Base-by-base conservation (phyloP, 768 basidiomycete species). In the Suillus variegatus region DNA sequence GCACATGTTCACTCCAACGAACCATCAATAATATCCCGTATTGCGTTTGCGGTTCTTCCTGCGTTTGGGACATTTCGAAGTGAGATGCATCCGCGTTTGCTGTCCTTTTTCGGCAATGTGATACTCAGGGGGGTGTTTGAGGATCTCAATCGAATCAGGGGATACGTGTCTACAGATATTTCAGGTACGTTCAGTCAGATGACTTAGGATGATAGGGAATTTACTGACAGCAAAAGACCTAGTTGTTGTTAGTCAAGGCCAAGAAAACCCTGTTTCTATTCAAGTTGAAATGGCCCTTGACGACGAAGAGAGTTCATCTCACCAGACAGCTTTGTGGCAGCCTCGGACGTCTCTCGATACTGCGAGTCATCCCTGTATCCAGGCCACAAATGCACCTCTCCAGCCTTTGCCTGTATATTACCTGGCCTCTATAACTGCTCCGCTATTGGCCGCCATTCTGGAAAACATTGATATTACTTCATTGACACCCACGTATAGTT, bases 41-140 rank as follows among this genome's bases (percentile, higher is more conserved):
- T 94, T 61, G 88, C 85, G 1, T 84, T 88, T 62, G 87, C 88
- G 18, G 76, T 93, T 62, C 83, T 94, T n/a, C 91, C 90, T 7
- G 89, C 90, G 0, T 89, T 95, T 68, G 79, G 82, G 40, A 87
- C 89, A 32, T 94, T 94, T 77, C 81, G 76, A 6, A 72, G 76
- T 20, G 85, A 83, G 66, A 90, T 93, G 87, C 81, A 86, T 65
- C 76, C 81, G 18, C 82, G 89, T 10, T 75, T 94, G 9, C 78
- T 93, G 51, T 76, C 78, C 3, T 92, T 93, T 75, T 91, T 92
- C 66, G 88, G 93, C 66, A 83, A 84, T 32, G 79, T 81, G 22
- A 76, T 92, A 35, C 69, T 93, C 9, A 82, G 85, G 63, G 80
- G 81, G 35, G 76, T 87, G 40, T 75, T 93, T 18, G 79, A 82